These are phyloP conservation scores for Salvia miltiorrhiza DNA, from an alignment of 257 asterid genomes.

Conservation along the genomic window DNA sequence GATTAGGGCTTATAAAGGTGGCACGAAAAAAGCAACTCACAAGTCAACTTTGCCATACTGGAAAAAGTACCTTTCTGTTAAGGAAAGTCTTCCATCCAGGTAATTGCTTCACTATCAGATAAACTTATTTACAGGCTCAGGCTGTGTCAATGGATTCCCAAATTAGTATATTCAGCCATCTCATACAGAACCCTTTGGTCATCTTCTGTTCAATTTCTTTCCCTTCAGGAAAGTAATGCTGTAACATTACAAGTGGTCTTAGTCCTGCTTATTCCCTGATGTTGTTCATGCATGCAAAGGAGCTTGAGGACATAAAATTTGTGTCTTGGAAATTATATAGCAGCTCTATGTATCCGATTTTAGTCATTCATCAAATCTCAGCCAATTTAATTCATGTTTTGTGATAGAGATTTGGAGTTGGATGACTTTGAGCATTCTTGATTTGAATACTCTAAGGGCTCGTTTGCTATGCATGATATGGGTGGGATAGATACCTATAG, in stretches of 20 bases:
- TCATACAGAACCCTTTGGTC: not conserved
- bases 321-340: not conserved
- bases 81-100: slow-evolving; percentile 93
- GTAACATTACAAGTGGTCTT: not conserved
- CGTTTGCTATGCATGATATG: too few relatives aligned
- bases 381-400: not conserved
- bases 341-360: not conserved
- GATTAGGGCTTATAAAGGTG: slow-evolving; percentile 92
- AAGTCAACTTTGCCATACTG: slow-evolving; percentile 80
- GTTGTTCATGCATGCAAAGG: slow-evolving; percentile 1
- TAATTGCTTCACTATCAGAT: slow-evolving; percentile 28
- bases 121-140: not conserved
- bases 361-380: not conserved
- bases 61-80: slow-evolving; percentile 75
- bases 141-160: not conserved
- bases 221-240: not conserved
- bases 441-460: slow-evolving; percentile 1
- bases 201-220: not conserved
- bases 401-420: not conserved
- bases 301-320: slow-evolving; percentile 1
- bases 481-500: too few relatives aligned
- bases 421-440: not conserved
- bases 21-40: slow-evolving; percentile 74
- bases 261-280: not conserved
- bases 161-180: not conserved